Evolutionary conservation across 1,284 basidiomycete genomes (phyloP).

Genomic region (Rhodotorula glutinis): DNA sequence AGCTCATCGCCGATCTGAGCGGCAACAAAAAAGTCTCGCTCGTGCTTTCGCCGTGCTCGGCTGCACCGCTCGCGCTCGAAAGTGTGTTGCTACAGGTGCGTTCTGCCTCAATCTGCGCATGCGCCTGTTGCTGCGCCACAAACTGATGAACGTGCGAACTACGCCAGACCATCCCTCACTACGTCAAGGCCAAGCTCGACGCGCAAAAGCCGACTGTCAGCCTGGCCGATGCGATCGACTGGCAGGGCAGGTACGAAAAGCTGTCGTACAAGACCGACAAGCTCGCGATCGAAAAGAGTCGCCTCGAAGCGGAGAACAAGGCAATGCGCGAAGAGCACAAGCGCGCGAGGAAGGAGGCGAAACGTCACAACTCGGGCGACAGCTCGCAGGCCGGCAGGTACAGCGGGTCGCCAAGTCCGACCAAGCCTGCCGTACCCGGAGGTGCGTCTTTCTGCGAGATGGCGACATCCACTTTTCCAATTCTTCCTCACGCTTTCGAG

Average conservation of each 20-base stretch:
- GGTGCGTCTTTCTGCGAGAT: not conserved
- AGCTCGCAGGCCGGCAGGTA: not conserved
- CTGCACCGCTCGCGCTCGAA: not conserved
- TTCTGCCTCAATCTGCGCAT: not conserved
- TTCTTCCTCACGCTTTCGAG: not conserved
- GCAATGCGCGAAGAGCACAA: not conserved
- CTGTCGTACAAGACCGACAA: not conserved
- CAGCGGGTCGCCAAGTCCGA: not conserved
- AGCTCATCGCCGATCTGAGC: not conserved
- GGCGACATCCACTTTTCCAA: not conserved
- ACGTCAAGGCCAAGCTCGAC: not conserved
- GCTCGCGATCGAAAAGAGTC: not conserved
- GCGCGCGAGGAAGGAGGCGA: not conserved
- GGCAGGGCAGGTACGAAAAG: not conserved
- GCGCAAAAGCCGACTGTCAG: not conserved
- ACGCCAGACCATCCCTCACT: not conserved
- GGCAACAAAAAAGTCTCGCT: not conserved
- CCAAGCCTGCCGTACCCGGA: not conserved
- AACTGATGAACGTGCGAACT: not conserved
- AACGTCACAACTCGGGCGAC: not conserved
- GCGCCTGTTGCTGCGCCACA: not conserved
- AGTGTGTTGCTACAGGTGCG: not conserved
- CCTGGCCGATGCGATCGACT: not conserved
- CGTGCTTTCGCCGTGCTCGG: not conserved
- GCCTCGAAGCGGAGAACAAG: not conserved